Evolutionary conservation across 2,329 filamentous ascomycete species (phyloP), one percentile per base, ranked within the genome.

Genomic region (Hypoxylon rubiginosum): DNA sequence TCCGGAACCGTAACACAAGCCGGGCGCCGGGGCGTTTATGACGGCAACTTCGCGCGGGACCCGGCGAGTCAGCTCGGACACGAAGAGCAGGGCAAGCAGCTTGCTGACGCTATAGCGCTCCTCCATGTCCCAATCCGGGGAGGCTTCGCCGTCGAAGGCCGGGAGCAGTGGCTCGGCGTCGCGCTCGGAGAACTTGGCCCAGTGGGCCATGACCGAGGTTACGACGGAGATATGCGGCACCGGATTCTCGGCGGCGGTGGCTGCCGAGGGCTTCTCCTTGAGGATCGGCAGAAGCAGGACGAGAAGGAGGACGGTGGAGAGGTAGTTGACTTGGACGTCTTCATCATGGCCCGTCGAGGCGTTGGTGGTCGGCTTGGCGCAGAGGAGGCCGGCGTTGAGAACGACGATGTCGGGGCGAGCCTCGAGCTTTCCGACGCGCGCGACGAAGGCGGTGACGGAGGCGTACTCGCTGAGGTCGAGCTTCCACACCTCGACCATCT

Each of bases 41-140:
- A 52, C 24, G 15, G 36, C 45, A 2, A 52, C 26, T 1, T 24
- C 10, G 1, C 30, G 17, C 10, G 68, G 64, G 4, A 76, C 66
- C 39, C 70, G 71, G 8, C 71, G 67, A 4, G 57, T 54, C 9
- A 77, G 57, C 32, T 74, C 70, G 48, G 64, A 69, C 3, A 77
- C 19, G 57, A 75, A 77, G 28, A 76, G 56, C 15, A 71, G 67
- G n/a, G 53, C 64, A 4, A 76, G 60, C 1, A 71, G 62, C 57
- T 75, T 75, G 2, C 62, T 71, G 1, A 39, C 46, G 1, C 57
- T n/a, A 32, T 70, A 61, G 4, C 64, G 21, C 17, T 68, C 62
- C 21, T 34, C 21, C 17, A 61, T 28, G 7, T 68, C 62, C 30
- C 59, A 65, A 3, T 26, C 15, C 15, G n/a, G 15, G n/a, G 43